A percentile compares a stretch with the other conserved stretches of the same genome.
Evolutionary conservation across 805 yeast genomes (phyloP).

Genomic region (Starmera dryadoides): DNA sequence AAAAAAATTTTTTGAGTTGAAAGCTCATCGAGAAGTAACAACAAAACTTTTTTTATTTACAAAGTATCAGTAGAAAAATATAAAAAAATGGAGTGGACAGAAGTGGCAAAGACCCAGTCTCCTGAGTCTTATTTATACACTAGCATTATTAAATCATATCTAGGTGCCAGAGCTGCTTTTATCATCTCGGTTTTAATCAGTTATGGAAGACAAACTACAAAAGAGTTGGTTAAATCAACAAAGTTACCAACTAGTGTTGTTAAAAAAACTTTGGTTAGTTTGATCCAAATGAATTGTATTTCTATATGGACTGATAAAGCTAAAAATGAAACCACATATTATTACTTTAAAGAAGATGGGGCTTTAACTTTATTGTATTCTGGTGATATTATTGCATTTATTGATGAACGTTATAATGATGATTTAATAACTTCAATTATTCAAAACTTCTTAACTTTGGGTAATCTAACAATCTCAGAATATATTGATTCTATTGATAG

Average conservation of each 20-base stretch:
- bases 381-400: slow-evolving; percentile 61
- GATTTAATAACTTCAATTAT: slow-evolving; percentile 49
- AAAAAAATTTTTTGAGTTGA: neutral
- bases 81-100: slow-evolving; percentile 7
- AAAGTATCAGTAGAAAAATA: too few relatives aligned
- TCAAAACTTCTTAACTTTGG: slow-evolving; percentile 63
- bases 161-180: slow-evolving; percentile 70
- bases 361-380: slow-evolving; percentile 58
- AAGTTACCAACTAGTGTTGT: slow-evolving; percentile 42
- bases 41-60: too few relatives aligned
- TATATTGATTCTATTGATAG: slow-evolving; percentile 26
- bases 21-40: neutral
- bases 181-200: slow-evolving; percentile 55
- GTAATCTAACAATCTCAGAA: slow-evolving; percentile 55
- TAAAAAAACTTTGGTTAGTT: slow-evolving; percentile 61
- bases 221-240: slow-evolving; percentile 43
- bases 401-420: slow-evolving; percentile 34
- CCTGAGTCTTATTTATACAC: slow-evolving; percentile 56
- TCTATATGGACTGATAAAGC: slow-evolving; percentile 48
- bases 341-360: slow-evolving; percentile 60
- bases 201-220: slow-evolving; percentile 57
- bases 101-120: slow-evolving; percentile 44
- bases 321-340: slow-evolving; percentile 31
- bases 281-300: slow-evolving; percentile 75
- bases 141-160: slow-evolving; percentile 40